Evolutionary conservation across 1,284 basidiomycete genomes (phyloP).

Genomic region (Athelia sp.): DNA sequence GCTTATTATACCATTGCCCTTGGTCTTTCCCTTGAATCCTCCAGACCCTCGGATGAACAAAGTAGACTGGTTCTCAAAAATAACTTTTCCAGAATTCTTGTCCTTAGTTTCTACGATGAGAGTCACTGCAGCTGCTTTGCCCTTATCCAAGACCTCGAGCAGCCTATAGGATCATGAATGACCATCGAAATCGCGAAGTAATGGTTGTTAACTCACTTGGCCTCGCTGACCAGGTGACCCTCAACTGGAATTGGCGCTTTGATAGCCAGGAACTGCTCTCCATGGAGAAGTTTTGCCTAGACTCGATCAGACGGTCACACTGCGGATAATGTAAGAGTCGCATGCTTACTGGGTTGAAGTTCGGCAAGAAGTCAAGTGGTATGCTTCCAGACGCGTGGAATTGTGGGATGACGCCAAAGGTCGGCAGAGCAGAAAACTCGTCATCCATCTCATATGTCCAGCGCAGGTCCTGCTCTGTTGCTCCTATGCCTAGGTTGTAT

Average conservation of each 20-base stretch:
- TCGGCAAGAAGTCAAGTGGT: slow-evolving; percentile 84
- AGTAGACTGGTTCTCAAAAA: slow-evolving; percentile 94
- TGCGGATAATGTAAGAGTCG: slow-evolving; percentile 3
- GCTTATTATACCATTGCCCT: slow-evolving; percentile 61
- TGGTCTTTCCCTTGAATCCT: slow-evolving; percentile 91
- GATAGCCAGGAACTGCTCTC: slow-evolving; percentile 94
- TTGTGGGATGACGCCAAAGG: slow-evolving; percentile 96
- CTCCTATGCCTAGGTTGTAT: slow-evolving; percentile 96
- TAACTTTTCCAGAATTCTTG: slow-evolving; percentile 70
- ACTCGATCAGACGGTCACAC: slow-evolving; percentile 7
- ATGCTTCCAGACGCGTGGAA: slow-evolving; percentile 66
- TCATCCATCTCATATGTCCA: slow-evolving; percentile 92
- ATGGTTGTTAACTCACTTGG: slow-evolving; percentile 38
- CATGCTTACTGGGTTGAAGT: slow-evolving; percentile 81
- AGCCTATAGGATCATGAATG: slow-evolving; percentile 38
- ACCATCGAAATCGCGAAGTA: not conserved
- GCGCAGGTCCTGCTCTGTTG: slow-evolving; percentile 87
- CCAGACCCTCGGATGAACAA: slow-evolving; percentile 93
- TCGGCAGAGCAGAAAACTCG: slow-evolving; percentile 83
- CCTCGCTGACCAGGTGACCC: slow-evolving; percentile 78
- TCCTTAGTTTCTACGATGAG: slow-evolving; percentile 77
- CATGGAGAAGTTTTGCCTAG: slow-evolving; percentile 93
- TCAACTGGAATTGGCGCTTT: slow-evolving; percentile 85
- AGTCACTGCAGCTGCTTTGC: slow-evolving; percentile 89
- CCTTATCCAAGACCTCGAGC: slow-evolving; percentile 83